phyloP scores from a whole-genome alignment of 345 rosid species.

The Noccaea caerulescens region DNA sequence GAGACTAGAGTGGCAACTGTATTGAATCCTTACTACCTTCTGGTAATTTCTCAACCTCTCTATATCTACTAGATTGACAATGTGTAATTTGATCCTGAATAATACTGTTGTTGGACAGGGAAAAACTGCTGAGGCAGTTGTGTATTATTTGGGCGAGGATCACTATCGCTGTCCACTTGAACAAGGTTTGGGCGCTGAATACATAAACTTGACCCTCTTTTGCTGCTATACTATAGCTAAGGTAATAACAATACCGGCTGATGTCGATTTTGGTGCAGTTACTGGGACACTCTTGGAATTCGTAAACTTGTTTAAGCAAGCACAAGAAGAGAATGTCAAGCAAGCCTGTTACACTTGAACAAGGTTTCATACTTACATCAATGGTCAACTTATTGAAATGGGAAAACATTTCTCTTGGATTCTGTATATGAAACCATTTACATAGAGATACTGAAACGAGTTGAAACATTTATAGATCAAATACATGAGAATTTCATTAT shows the following conservation, averaged over 20 bases:
- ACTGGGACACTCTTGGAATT: slow-evolving; percentile 79
- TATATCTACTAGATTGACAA: neutral
- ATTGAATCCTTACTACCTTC: slow-evolving; percentile 64
- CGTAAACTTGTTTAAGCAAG: slow-evolving; percentile 79
- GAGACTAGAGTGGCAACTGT: slow-evolving; percentile 76
- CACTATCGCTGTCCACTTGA: slow-evolving; percentile 92
- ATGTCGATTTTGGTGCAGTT: slow-evolving; percentile 55
- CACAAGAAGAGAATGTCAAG: slow-evolving; percentile 88
- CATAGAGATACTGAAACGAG: slow-evolving; percentile 13
- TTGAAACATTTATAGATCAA: slow-evolving; percentile 12
- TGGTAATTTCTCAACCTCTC: slow-evolving; percentile 59
- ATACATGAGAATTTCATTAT: slow-evolving; percentile 9
- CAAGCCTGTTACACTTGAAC: slow-evolving; percentile 42
- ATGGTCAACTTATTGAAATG: neutral
- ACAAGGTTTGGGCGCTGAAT: slow-evolving; percentile 64
- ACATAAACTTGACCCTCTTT: neutral
- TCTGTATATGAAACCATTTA: slow-evolving; percentile 38
- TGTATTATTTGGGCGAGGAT: slow-evolving; percentile 90
- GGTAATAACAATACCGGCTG: slow-evolving; percentile 28
- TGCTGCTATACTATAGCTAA: slow-evolving; percentile 10
- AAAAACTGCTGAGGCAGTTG: slow-evolving; percentile 94
- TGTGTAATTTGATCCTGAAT: slow-evolving; percentile 7
- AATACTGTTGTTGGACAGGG: slow-evolving; percentile 60
- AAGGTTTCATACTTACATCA: neutral
- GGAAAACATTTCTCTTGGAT: slow-evolving; percentile 11